These are phyloP conservation scores for Adiantum capillusveneris DNA, from an alignment of 75 land plant genomes.

Conservation along the genomic window DNA sequence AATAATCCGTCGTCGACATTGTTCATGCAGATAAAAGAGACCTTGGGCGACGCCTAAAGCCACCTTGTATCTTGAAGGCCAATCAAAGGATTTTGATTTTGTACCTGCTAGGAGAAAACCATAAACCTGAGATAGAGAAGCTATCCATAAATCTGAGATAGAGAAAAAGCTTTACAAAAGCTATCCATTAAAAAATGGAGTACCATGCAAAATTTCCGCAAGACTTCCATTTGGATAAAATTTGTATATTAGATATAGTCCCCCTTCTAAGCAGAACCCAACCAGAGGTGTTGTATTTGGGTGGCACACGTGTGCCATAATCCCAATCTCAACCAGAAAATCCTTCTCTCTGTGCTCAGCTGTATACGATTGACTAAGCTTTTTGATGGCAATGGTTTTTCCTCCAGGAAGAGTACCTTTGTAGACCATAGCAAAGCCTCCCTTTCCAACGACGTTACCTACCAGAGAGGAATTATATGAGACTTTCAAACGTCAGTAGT, in stretches of 20 bases:
- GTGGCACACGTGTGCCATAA: slow-evolving; percentile 71
- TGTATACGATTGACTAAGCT: slow-evolving; percentile 44
- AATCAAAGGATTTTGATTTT: slow-evolving; percentile 12
- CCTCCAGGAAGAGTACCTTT: slow-evolving; percentile 55
- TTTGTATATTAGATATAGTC: slow-evolving; percentile 63
- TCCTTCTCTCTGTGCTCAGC: slow-evolving; percentile 58
- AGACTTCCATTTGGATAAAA: slow-evolving; percentile 73
- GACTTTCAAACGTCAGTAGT: neutral
- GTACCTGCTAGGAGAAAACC: neutral
- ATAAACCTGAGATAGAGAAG: neutral
- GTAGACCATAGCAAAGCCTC: slow-evolving; percentile 77
- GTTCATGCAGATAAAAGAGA: slow-evolving; percentile 25
- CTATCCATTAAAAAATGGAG: slow-evolving; percentile 3
- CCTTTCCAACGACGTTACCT: slow-evolving; percentile 83
- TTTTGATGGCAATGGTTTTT: slow-evolving; percentile 69
- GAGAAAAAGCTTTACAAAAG: neutral
- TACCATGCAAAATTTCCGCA: slow-evolving; percentile 64
- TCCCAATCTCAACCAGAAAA: slow-evolving; percentile 71
- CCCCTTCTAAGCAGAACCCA: slow-evolving; percentile 79
- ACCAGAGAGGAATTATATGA: neutral
- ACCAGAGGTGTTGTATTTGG: slow-evolving; percentile 64
- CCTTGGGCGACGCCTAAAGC: slow-evolving; percentile 34
- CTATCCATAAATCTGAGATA: neutral
- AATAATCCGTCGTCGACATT: slow-evolving; percentile 32
- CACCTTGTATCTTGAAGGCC: slow-evolving; percentile 27